Evolutionary conservation across 345 rosid species (phyloP).

Genomic region (Boechera retrofracta): DNA sequence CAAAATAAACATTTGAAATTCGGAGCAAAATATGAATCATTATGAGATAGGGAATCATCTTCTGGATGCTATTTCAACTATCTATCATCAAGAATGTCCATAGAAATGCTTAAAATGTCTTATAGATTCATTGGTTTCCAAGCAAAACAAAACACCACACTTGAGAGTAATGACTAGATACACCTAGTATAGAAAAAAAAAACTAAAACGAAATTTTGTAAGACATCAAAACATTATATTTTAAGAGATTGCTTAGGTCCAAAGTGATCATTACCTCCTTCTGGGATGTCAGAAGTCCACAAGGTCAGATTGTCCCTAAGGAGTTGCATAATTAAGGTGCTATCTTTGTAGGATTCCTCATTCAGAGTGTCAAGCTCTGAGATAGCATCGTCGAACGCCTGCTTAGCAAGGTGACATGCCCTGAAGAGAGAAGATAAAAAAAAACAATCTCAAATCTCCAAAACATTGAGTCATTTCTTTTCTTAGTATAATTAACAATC

Average conservation of each 20-base stretch:
- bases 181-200: not conserved
- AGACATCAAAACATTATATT: conserved; percentile 3
- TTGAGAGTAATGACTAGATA: conserved; percentile 15
- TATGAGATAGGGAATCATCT: not conserved
- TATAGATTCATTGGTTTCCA: not conserved
- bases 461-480: not conserved
- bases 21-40: not conserved
- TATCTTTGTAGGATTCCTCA: conserved; percentile 80
- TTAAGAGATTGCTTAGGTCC: conserved; percentile 13
- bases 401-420: conserved; percentile 80
- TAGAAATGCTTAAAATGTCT: conserved; percentile 22
- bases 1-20: not conserved
- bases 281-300: conserved; percentile 77
- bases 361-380: conserved; percentile 68
- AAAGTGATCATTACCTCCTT: conserved; percentile 57
- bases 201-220: not conserved
- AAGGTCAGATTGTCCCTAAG: conserved; percentile 76
- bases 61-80: conserved; percentile 16
- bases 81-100: conserved; percentile 14
- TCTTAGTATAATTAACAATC: conserved; percentile 1
- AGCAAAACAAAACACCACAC: conserved; percentile 2
- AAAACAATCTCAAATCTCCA: conserved; percentile 21
- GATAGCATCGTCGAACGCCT: conserved; percentile 77
- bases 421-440: conserved; percentile 37
- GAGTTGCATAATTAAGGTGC: conserved; percentile 80